Percentiles rank a stretch among this genome's conserved stretches.
Conservation (phyloP, 176 grass and related monocot genomes). For the Areca catechu region DNA sequence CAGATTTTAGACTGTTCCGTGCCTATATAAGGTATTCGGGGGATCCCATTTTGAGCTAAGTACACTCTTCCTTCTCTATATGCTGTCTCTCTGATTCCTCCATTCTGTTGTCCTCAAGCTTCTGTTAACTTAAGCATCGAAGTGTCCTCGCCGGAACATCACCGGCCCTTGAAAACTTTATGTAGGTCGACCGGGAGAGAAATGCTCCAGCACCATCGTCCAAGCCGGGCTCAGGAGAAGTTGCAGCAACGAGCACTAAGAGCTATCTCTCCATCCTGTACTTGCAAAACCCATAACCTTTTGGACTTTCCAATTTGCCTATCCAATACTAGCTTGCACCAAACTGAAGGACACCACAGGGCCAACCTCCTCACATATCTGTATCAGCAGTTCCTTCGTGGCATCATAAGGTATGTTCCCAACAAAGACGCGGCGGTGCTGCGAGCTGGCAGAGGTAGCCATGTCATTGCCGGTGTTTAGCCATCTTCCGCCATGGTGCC, state of each 20-base stretch:
- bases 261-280: conserved; percentile 98
- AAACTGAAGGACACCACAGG: conserved; percentile 91
- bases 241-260: conserved; percentile 83
- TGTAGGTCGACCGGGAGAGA: too few species aligned
- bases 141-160: too few species aligned
- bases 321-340: conserved; percentile 77
- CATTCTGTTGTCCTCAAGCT: too few species aligned
- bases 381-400: conserved; percentile 78
- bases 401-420: conserved; percentile 92
- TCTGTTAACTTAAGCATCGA: too few species aligned
- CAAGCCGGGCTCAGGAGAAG: too few species aligned
- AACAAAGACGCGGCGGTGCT: conserved; percentile 91
- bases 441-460: conserved; percentile 27
- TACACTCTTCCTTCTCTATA: too few species aligned
- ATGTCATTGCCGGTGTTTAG: neutral
- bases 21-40: too few species aligned
- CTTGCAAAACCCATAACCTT: conserved; percentile 96
- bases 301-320: conserved; percentile 94
- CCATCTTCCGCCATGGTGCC: neutral
- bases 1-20: too few species aligned
- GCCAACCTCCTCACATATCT: conserved; percentile 91
- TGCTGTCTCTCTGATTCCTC: too few species aligned
- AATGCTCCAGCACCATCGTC: too few species aligned
- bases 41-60: too few species aligned
- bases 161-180: too few species aligned